Evolutionary conservation across 331 rosid genomes (phyloP), one percentile per base, ranked within the genome.

Genomic region (Ulmus americana): DNA sequence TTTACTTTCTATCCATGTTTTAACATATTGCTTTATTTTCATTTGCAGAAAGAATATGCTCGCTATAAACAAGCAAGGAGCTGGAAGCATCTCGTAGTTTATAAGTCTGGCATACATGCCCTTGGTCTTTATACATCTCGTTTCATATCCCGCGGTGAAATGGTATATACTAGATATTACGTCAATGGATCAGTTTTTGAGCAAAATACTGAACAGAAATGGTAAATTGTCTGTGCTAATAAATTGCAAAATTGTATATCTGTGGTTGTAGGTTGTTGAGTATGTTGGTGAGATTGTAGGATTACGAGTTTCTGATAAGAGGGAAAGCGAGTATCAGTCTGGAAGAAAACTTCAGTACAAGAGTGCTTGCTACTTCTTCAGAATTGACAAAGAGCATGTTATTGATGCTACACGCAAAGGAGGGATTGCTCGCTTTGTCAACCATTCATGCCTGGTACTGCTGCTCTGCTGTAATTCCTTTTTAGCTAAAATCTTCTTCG

Each of bases 91-190:
- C 84, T 84, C 51, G 79, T 84, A 48, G 90, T 86, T 14, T 86
- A 84, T 77, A 86, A 86, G 64, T 86, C 95, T 45, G 84, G 87
- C 70, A 86, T 86, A 73, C 95, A 86, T 71, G 95, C 78, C 46
- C 95, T 86, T 73, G 90, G 95, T 67, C 90, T 86, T 60, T 86
- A 86, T 68, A 86, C 95, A 47, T 86, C 88, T 63, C 81, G 81
- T 48, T 77, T 84, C 73, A 86, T 86, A 65, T 81, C 88, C 49
- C 81, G 73, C 38, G 72, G 84, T 66, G 84, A 80, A 81, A 82
- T 84, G 95, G 95, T 86, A 70, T 68, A 39, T 64, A 47, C 22
- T 69, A 65, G 20, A 39, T 45, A 68, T 60, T 35, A 12, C 9
- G 18, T 6, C 10, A 51, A 16, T 8, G 46, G 13, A 14, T 8